phyloP scores from a whole-genome alignment of 768 basidiomycete species.

The Cantharellus anzutake region DNA sequence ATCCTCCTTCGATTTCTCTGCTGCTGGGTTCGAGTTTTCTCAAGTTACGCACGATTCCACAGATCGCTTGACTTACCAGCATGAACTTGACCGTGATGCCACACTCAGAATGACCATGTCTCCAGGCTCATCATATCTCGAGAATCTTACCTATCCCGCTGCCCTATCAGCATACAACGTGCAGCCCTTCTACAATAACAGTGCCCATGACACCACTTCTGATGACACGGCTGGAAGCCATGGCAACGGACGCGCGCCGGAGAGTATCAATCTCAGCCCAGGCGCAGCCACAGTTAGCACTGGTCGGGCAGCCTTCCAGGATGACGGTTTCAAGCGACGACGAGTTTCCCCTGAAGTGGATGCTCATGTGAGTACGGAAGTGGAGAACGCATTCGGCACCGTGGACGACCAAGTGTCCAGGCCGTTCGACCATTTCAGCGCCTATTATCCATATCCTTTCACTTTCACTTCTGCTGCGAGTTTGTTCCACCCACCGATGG shows the following conservation, averaged over 20 bases:
- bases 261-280: not conserved
- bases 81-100: not conserved
- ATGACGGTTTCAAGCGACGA: not conserved
- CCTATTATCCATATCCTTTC: no score
- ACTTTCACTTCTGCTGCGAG: no score
- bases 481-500: no score
- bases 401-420: no score
- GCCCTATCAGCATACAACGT: conserved; percentile 2
- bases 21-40: not conserved
- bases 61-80: not conserved
- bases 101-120: conserved; percentile 7
- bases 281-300: not conserved
- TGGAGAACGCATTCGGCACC: no score
- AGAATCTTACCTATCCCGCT: conserved; percentile 8
- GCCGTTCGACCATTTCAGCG: no score
- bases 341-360: not conserved
- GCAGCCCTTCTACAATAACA: not conserved
- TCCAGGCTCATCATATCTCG: conserved; percentile 6
- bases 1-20: not conserved
- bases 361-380: no score
- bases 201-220: not conserved
- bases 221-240: not conserved
- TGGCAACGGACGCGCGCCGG: not conserved
- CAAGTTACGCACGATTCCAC: not conserved
- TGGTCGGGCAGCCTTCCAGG: no score